Base-by-base conservation (phyloP, 208 protist genomes). In the Balamuthia mandrillaris region DNA sequence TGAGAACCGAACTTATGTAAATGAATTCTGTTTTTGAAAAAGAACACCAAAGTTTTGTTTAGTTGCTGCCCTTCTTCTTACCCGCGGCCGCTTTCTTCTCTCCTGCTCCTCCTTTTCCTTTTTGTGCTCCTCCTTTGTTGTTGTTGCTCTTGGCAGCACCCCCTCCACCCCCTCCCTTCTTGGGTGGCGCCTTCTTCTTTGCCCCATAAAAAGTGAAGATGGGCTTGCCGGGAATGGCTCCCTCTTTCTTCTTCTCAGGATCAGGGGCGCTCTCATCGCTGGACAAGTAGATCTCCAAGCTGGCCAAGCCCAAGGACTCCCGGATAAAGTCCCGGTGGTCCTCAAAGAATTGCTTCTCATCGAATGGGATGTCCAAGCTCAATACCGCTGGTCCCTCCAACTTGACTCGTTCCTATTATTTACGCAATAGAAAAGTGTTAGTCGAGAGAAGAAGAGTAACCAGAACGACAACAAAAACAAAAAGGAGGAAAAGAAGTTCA, bases 261-360 rank as follows among this genome's bases (percentile, higher is more conserved):
- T 81, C 74, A 24, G 74, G 74, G 10, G 47, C 74, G 9, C 44
- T 37, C n/a, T 42, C 33, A 31, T 60, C 47, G 24, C 33, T 44
- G 52, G 74, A 31, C 52, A 37, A 65, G 33, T 81, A 63, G 18
- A 81, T 63, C 14, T 35, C 10, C 33, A 81, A 51, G 35, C 21
- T 1, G 24, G 42, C 35, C 6, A 81, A 51, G 39, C 54, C 54
- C 27, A 81, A 41, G n/a, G 42, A 3, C 52, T 63, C 52, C 10
- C 18, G 27, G 49, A 88, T 31, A 31, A 77, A 58, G 27, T 85
- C 85, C n/a, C 29, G 56, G 83, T 81, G 1, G 42, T 24, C 42
- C 21, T 86, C 81, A 33, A 77, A 31, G 27, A 88, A 33, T 7
- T 33, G 42, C 31, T 72, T 29, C 86, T 88, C 29, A 12, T 89